phyloP scores from a whole-genome alignment of 2,329 filamentous ascomycete genomes.

The Colletotrichum abscissum region DNA sequence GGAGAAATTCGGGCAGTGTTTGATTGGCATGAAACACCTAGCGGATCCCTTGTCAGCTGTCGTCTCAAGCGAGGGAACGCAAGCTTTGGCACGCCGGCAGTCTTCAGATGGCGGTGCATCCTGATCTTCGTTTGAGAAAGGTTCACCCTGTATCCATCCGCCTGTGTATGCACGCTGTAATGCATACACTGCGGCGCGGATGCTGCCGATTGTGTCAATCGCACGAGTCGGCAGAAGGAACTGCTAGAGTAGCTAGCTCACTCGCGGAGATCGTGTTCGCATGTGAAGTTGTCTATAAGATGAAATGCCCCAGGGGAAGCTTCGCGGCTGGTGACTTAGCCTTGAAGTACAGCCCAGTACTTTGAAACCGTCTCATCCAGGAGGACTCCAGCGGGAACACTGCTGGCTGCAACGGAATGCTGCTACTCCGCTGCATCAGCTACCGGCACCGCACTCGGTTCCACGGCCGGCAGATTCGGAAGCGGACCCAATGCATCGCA shows the following conservation, averaged over 20 bases:
- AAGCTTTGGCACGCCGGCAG: background rate
- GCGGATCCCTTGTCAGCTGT: background rate
- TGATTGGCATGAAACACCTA: constrained; percentile 3
- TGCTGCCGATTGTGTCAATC: background rate
- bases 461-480: background rate
- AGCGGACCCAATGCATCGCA: background rate
- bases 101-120: background rate
- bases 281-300: background rate
- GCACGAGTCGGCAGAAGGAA: background rate
- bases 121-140: background rate
- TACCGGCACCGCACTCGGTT: background rate
- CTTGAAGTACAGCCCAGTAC: too few relatives aligned
- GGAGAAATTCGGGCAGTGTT: background rate
- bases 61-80: background rate
- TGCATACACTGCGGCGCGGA: background rate
- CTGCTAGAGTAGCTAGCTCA: background rate
- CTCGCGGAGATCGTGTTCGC: background rate
- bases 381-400: background rate
- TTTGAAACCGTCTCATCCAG: background rate
- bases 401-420: background rate
- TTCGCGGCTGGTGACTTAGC: too few relatives aligned
- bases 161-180: background rate
- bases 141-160: background rate
- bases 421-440: background rate
- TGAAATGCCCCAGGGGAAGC: too few relatives aligned